Percentiles rank a stretch among this genome's conserved stretches.
phyloP scores from a whole-genome alignment of 768 basidiomycete genomes.

The Paxillus involutus region DNA sequence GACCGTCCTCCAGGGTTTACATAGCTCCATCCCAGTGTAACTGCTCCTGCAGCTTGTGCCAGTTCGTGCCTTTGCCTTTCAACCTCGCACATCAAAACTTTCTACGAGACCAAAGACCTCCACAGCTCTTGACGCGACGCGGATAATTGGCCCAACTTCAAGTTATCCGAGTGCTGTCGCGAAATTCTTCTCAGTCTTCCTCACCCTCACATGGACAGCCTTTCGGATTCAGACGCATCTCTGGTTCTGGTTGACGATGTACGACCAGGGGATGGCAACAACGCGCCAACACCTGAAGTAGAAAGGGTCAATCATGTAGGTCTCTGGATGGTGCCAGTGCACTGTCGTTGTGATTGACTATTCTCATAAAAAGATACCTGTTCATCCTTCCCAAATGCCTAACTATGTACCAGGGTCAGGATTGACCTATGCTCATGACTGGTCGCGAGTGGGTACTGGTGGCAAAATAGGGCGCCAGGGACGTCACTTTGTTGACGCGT shows the following conservation, averaged over 20 bases:
- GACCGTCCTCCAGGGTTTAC: too few relatives aligned
- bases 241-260: slow-evolving; percentile 45
- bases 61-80: not conserved
- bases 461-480: slow-evolving; percentile 61
- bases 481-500: slow-evolving; percentile 78
- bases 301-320: slow-evolving; percentile 2
- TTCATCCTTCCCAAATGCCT: slow-evolving; percentile 48
- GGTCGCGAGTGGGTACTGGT: slow-evolving; percentile 58
- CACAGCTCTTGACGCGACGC: not conserved
- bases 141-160: too few relatives aligned
- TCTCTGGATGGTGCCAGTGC: not conserved
- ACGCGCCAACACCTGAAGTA: not conserved
- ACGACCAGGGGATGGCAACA: not conserved
- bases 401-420: slow-evolving; percentile 48
- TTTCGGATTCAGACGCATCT: slow-evolving; percentile 42
- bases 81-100: too few relatives aligned
- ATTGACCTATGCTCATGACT: slow-evolving; percentile 69
- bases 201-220: slow-evolving; percentile 19
- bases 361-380: slow-evolving; percentile 3
- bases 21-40: too few relatives aligned
- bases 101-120: too few relatives aligned
- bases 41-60: not conserved
- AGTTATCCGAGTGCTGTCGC: too few relatives aligned
- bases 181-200: too few relatives aligned
- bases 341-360: not conserved